Base-by-base conservation (phyloP, 2,329 filamentous ascomycete species). In the Ceratocystis colombiana region DNA sequence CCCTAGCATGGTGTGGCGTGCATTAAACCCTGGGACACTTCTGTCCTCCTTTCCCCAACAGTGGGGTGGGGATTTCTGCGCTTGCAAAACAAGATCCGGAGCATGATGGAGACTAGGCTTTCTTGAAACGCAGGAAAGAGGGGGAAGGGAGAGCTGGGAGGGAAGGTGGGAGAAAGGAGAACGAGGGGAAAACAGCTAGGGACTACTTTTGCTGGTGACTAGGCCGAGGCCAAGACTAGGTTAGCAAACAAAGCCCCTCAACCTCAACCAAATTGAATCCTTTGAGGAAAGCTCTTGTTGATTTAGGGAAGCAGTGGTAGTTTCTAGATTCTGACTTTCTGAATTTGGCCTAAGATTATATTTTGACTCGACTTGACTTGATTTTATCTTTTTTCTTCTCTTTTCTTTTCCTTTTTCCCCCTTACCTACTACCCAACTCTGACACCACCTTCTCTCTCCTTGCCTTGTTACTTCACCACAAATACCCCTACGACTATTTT, bases 251-350 rank as follows among this genome's bases (percentile, higher is more conserved):
- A 41, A 41, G 59, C 59, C 25, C 55, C 66, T 64, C 66, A 64
- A 64, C 66, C 66, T 67, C 66, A 67, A 67, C 66, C 62, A 28
- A 67, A 64, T 62, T 53, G 17, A 45, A 41, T 46, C 53, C 53
- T 59, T 7, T 28, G 53, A 20, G 20, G 45, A 65, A 55, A 64
- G 41, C 22, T 53, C 41, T 45, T n/a, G 15, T 25, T 20, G 12
- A 41, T 30, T 57, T 17, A n/a, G 28, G 53, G 25, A 57, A n/a
- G 53, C 5, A 30, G 48, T 8, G 48, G 48, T 22, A 25, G 48
- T 25, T n/a, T 53, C 48, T 53, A 20, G 48, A 53, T 33, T 33
- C 30, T 2, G 30, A 33, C 30, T 7, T 7, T 46, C 44, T 46
- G 12, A 8, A 46, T 53, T 53, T 7, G 6, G 30, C 30, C 30